Base-by-base conservation (phyloP, 148 eudicot species). In the Rhododendron simsii region DNA sequence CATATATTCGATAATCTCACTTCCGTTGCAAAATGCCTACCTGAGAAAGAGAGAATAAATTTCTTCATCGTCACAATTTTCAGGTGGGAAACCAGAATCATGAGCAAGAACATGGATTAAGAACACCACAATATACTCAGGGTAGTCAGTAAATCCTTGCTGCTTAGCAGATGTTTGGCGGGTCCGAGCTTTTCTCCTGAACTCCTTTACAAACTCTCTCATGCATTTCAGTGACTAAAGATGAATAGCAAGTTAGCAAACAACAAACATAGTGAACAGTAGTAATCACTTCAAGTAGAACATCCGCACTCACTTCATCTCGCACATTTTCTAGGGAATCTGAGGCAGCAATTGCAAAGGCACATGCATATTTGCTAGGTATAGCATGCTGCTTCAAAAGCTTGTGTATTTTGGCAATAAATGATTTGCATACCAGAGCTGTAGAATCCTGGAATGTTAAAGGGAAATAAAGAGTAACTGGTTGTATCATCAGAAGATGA, bases 81-180 rank as follows among this genome's bases (percentile, higher is more conserved):
- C 83, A 80, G 90, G 82, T 15, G 96, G 95, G 87, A 93, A 96
- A 65, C 80, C 87, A 61, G 86, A 61, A 93, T 93, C 96, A 90
- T 95, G 99, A 85, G 99, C 95, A 89, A 96, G 98, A 81, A 95
- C 88, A 89, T 96, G 95, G 90, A 96, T 90, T 90, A 96, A 89
- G 89, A 89, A 96, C 87, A 95, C 98, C 71, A 94, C 93, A 61
- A 93, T 86, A 87, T 94, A 96, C 63, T 89, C 94, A 48, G 99
- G 95, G 84, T 85, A 80, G 89, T 91, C 87, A 28, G 92, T 90
- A 87, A 88, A 81, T 89, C 87, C 89, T 81, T 76, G 88, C 84
- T 92, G 88, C 75, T 78, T 57, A 39, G 77, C 84, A 53, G 88
- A 85, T 86, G 88, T 75, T 85, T 88, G 87, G 74, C 81, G 83